Percentiles rank a stretch among this genome's conserved stretches.
Conservation (phyloP, 1,139 yeast species). For the Hansenula sp. region DNA sequence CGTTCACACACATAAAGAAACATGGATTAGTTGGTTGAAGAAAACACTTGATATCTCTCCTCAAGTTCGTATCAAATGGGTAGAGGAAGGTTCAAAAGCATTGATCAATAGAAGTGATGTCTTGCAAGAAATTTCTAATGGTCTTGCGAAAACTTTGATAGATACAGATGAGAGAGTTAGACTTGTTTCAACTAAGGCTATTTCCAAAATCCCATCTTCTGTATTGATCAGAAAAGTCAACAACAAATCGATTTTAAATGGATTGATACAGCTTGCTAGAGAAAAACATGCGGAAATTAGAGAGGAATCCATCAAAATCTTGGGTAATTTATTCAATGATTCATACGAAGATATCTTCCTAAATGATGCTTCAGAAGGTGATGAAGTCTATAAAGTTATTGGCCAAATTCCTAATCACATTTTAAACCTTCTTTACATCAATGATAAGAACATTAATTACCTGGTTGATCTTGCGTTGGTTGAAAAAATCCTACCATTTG, state of each 20-base stretch:
- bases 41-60: conserved; percentile 69
- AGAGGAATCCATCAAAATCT: conserved; percentile 48
- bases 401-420: conserved; percentile 63
- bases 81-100: conserved; percentile 45
- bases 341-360: conserved; percentile 20
- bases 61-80: conserved; percentile 67
- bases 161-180: conserved; percentile 79
- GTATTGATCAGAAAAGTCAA: conserved; percentile 41
- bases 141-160: conserved; percentile 62
- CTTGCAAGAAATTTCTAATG: conserved; percentile 46
- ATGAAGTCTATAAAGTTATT: conserved; percentile 37
- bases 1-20: conserved; percentile 50
- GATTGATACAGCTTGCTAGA: conserved; percentile 59
- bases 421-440: conserved; percentile 67
- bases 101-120: conserved; percentile 46
- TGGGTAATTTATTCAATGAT: conserved; percentile 48
- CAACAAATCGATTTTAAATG: conserved; percentile 42
- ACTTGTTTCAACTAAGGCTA: conserved; percentile 49
- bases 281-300: conserved; percentile 71
- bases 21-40: conserved; percentile 71
- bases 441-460: conserved; percentile 65
- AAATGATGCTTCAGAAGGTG: conserved; percentile 14
- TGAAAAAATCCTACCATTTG: conserved; percentile 57
- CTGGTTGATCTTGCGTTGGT: conserved; percentile 59
- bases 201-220: conserved; percentile 37